phyloP scores from a whole-genome alignment of 345 rosid genomes.

The Rhodamnia argentea region DNA sequence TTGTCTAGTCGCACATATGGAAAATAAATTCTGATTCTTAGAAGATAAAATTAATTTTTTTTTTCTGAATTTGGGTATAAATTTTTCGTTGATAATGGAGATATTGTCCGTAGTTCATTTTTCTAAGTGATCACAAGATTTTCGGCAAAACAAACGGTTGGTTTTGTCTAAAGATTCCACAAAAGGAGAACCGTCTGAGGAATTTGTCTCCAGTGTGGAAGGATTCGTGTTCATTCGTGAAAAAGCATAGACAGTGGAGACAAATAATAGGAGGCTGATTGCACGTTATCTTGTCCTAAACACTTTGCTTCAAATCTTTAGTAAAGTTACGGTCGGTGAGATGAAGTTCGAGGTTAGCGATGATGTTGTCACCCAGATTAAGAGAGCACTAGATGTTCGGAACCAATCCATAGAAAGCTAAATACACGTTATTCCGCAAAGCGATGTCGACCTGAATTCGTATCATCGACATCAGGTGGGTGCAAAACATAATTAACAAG shows the following conservation, averaged over 20 bases:
- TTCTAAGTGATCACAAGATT: not conserved
- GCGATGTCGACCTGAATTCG: too few species aligned
- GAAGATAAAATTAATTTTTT: not conserved
- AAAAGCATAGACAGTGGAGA: not conserved
- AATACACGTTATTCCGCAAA: too few species aligned
- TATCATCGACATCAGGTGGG: too few species aligned
- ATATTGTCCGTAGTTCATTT: not conserved
- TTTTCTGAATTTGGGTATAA: not conserved
- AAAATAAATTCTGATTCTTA: not conserved
- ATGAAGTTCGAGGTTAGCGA: not conserved
- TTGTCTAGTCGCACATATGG: rapidly evolving
- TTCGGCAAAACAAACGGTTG: not conserved
- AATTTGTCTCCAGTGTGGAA: not conserved
- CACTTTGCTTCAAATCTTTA: not conserved
- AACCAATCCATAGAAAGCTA: not conserved
- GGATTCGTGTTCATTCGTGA: not conserved
- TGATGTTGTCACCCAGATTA: not conserved
- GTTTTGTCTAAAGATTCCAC: not conserved
- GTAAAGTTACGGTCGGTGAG: not conserved
- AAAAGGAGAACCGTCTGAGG: not conserved
- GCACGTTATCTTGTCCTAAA: not conserved
- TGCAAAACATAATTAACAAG: too few species aligned
- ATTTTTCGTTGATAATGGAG: too few species aligned
- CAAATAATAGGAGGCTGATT: not conserved
- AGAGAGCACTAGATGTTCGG: not conserved